These are phyloP conservation scores for Russula sp. DNA, from an alignment of 768 basidiomycete genomes.

Conservation along the genomic window DNA sequence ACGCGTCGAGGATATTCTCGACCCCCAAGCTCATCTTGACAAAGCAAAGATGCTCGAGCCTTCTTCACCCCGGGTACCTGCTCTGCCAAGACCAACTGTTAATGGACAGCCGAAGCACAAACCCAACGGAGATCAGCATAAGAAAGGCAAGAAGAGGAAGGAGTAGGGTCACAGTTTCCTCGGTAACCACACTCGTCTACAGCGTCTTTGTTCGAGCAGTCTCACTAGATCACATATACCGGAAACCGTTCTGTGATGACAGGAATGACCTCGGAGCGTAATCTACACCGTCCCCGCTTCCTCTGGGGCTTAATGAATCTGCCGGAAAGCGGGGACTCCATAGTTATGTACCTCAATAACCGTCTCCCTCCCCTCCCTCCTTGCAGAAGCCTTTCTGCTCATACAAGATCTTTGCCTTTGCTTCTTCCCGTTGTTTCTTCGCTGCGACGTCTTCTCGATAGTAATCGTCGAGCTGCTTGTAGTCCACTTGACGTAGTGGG, in stretches of 20 bases:
- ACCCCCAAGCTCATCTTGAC: conserved; percentile 25
- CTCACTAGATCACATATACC: background rate
- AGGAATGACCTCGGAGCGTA: conserved; percentile 23
- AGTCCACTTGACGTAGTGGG: conserved; percentile 69
- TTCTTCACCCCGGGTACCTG: conserved; percentile 23
- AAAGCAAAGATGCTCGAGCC: conserved; percentile 7
- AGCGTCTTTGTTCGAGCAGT: background rate
- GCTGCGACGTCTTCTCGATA: conserved; percentile 66
- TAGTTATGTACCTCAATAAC: conserved; percentile 51
- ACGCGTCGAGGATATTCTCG: conserved; percentile 64
- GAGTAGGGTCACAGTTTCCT: conserved; percentile 3
- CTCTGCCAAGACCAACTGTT: conserved; percentile 24
- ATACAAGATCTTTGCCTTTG: conserved; percentile 75
- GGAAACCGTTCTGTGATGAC: background rate
- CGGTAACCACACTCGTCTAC: background rate
- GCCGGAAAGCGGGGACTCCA: conserved; percentile 25
- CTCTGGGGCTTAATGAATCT: conserved; percentile 36
- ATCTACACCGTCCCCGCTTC: conserved; percentile 26
- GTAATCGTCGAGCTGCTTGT: conserved; percentile 59
- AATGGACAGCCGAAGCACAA: conserved; percentile 30
- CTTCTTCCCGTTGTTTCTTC: conserved; percentile 77
- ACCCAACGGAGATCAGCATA: conserved; percentile 21
- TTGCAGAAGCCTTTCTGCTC: conserved; percentile 87
- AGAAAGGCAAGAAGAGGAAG: conserved; percentile 25
- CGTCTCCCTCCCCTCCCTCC: conserved; percentile 95